These are phyloP conservation scores for Umbelopsis ramanniana DNA, from an alignment of 192 early-diverging fungal species.

Conservation along the genomic window DNA sequence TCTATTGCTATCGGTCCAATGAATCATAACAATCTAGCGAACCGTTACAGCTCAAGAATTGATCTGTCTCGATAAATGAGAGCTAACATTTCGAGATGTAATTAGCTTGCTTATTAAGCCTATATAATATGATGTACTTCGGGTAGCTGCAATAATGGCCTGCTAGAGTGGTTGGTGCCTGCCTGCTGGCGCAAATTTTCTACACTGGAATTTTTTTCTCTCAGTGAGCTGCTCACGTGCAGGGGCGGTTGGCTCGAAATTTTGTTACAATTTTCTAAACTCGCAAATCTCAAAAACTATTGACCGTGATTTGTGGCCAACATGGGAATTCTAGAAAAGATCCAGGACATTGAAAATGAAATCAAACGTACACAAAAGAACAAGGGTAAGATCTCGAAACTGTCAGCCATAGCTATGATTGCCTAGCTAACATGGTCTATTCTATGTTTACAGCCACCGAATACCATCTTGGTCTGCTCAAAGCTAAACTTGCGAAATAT, in stretches of 20 bases:
- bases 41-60: no score
- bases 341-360: constrained; percentile 88
- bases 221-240: not conserved
- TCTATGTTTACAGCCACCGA: constrained; percentile 72
- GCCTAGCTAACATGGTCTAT: not conserved
- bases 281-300: not conserved
- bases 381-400: constrained; percentile 68
- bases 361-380: constrained; percentile 97
- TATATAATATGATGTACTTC: no score
- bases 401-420: not conserved
- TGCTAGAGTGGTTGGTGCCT: no score
- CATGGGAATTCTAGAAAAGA: constrained; percentile 92
- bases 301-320: not conserved
- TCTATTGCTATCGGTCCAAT: no score
- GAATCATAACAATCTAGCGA: no score
- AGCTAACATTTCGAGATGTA: no score
- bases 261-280: no score
- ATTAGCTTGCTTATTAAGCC: no score
- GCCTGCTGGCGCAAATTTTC: no score
- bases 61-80: no score
- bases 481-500: constrained; percentile 92
- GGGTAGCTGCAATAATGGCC: no score
- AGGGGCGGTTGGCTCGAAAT: no score
- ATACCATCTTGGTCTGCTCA: constrained; percentile 97
- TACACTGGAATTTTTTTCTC: not conserved